Conservation (phyloP, 257 asterid species). For the Anisodus acutangulus region DNA sequence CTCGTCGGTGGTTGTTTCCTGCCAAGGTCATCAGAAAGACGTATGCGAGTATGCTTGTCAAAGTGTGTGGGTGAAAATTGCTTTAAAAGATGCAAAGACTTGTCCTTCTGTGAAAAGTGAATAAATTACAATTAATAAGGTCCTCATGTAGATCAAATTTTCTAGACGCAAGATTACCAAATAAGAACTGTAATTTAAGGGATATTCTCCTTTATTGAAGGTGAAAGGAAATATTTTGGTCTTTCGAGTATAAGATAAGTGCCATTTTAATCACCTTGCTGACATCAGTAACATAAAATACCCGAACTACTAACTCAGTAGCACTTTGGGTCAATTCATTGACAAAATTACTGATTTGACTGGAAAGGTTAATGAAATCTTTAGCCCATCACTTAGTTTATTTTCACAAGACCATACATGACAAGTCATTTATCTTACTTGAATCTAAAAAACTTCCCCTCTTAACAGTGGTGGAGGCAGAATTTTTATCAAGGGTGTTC, state of each 20-base stretch:
- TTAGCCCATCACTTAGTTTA: too few relatives aligned
- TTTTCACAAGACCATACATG: too few relatives aligned
- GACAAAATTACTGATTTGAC: too few relatives aligned
- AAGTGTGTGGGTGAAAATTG: conserved; percentile 70
- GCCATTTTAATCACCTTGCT: neutral
- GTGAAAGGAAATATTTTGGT: neutral
- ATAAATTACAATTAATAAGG: too few relatives aligned
- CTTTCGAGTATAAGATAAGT: neutral
- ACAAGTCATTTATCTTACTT: too few relatives aligned
- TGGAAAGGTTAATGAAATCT: too few relatives aligned
- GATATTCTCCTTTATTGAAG: too few relatives aligned
- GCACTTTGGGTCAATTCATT: neutral
- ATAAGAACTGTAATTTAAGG: too few relatives aligned
- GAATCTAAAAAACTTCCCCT: too few relatives aligned
- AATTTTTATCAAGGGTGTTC: too few relatives aligned
- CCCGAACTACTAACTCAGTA: neutral
- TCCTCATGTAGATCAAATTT: neutral
- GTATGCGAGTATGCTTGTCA: conserved; percentile 46
- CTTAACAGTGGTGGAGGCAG: too few relatives aligned
- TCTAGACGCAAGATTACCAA: neutral
- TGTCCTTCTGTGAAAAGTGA: conserved; percentile 53
- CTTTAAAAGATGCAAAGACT: conserved; percentile 74
- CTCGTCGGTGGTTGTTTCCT: conserved; percentile 44
- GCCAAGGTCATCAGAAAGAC: conserved; percentile 48
- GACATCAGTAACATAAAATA: neutral